Evolutionary conservation across 192 early-diverging fungal genomes (phyloP), one percentile per base, ranked within the genome.

Genomic region (Pilaira anomala): DNA sequence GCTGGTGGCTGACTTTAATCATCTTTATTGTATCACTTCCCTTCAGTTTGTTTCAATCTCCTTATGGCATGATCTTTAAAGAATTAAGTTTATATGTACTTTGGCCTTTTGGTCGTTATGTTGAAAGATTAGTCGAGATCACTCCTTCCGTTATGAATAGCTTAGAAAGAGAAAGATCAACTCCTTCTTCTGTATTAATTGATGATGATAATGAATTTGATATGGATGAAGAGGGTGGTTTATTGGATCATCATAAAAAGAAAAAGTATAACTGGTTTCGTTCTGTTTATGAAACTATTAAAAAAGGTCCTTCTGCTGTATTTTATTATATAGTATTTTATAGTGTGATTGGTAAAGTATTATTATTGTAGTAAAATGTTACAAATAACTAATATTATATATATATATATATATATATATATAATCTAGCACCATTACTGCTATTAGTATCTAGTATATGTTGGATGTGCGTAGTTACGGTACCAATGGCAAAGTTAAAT

Each of bases 61-160:
- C 29, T 22, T 91, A 88, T 68, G 80, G 80, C 3, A 59, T 85
- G 41, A 88, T 95, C 14, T 67, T 93, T 12, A 63, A 84, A 1
- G 93, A 91, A 54, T 78, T 97, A 1, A 84, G 88, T 39, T 82
- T 82, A 54, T 98, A 98, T 61, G 74, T 97, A 9, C 75, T 98
- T 21, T 96, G 93, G 92, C 96, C 96, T 2, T 98, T 98, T 83
- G 95, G 94, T 5, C 90, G 93, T 56, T 94, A 92, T 74, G 90
- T 97, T 11, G 91, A 91, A 62, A 82, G 86, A 19, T 29, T 51
- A 1, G 78, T 79, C 44, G 78, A 73, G 7, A 63, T 67, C 18
- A 50, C 42, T 24, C 71, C 71, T 3, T 57, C 65, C 0, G 29
- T 44, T 0, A n/a, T 73, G 39, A 48, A 46, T 3, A 48, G 36